Evolutionary conservation across 768 basidiomycete genomes (phyloP).

Genomic region (Lactarius quietus): DNA sequence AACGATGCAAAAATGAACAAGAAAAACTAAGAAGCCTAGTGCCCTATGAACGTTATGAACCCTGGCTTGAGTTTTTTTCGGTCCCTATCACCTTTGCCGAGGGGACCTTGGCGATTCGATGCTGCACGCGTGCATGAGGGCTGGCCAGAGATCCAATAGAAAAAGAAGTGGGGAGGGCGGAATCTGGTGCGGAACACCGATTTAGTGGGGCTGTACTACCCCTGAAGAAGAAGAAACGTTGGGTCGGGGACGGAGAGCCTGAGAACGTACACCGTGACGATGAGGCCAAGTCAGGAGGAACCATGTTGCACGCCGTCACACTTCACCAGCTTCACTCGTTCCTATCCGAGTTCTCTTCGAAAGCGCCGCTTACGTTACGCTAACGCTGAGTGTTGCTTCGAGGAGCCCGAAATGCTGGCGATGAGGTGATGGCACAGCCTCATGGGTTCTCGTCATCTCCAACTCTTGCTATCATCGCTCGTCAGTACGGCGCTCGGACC

Average conservation of each 20-base stretch:
- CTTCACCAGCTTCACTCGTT: not conserved
- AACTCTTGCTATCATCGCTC: not conserved
- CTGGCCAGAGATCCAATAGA: not conserved
- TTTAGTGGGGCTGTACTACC: not conserved
- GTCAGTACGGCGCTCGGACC: not conserved
- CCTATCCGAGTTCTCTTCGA: not conserved
- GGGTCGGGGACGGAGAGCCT: not conserved
- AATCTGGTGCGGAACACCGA: not conserved
- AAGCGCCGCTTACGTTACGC: not conserved
- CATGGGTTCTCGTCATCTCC: not conserved
- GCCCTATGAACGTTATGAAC: not conserved
- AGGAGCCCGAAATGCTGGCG: not conserved
- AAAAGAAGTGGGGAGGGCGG: not conserved
- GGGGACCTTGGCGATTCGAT: not conserved
- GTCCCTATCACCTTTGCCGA: not conserved
- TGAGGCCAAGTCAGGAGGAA: not conserved
- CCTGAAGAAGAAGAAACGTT: not conserved
- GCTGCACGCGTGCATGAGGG: not conserved
- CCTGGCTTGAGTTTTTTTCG: not conserved
- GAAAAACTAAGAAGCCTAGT: not conserved
- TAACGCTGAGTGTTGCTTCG: not conserved
- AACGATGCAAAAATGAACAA: not conserved
- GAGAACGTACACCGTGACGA: not conserved
- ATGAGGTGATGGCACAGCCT: not conserved
- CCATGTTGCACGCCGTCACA: not conserved